phyloP scores from a whole-genome alignment of 2,329 filamentous ascomycete genomes.

The Fusarium heterosporum region DNA sequence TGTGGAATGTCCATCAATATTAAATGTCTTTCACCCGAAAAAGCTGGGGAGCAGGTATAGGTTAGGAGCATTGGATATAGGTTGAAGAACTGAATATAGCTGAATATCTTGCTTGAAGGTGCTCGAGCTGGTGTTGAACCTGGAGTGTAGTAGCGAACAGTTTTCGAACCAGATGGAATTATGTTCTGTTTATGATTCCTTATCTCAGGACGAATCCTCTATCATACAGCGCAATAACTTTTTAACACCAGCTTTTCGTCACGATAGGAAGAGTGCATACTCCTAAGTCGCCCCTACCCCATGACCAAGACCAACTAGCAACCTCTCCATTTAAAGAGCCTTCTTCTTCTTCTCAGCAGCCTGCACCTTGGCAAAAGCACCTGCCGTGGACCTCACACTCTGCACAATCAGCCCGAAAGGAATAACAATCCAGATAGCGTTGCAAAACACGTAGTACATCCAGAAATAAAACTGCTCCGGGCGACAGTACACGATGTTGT shows the following conservation, averaged over 20 bases:
- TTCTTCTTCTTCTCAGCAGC: conserved; percentile 45
- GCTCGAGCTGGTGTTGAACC: not conserved
- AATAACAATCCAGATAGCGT: conserved; percentile 66
- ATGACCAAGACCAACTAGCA: not conserved
- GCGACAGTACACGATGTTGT: conserved; percentile 59
- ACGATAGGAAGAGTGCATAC: not conserved
- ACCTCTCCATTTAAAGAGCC: conserved; percentile 17
- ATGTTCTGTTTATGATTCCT: not conserved
- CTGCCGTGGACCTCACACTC: conserved; percentile 45
- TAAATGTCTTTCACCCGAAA: too few relatives aligned
- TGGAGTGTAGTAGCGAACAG: not conserved
- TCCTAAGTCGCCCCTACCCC: not conserved
- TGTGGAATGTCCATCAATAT: not conserved
- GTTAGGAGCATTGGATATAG: too few relatives aligned
- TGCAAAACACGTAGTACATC: conserved; percentile 64
- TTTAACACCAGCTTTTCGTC: not conserved
- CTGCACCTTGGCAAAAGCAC: conserved; percentile 48
- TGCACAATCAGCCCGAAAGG: conserved; percentile 52
- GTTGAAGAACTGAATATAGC: too few relatives aligned
- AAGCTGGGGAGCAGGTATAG: too few relatives aligned
- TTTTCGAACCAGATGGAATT: not conserved
- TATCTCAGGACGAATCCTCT: not conserved
- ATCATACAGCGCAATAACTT: not conserved
- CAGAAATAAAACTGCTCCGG: conserved; percentile 66
- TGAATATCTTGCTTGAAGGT: too few relatives aligned